These are phyloP conservation scores for Jackrogersella minutella DNA, from an alignment of 495 filamentous ascomycete genomes.

Conservation along the genomic window DNA sequence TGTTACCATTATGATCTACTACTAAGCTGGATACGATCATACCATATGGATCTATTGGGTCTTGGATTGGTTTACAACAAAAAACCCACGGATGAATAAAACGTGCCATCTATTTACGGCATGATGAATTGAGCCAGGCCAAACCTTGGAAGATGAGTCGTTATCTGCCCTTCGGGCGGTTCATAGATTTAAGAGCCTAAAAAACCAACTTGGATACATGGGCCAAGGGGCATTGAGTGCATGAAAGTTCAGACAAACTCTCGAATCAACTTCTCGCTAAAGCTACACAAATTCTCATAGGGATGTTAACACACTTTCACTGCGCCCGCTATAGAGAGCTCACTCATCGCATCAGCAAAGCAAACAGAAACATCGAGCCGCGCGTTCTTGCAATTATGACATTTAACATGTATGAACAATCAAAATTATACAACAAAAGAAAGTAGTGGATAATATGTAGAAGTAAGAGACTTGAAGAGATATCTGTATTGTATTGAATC, in stretches of 20 bases:
- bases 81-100: not conserved
- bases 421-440: too few species aligned
- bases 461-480: not conserved
- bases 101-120: slow-evolving; percentile 9
- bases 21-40: slow-evolving; percentile 18
- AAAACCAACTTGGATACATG: not conserved
- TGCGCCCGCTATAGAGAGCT: not conserved
- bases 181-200: not conserved
- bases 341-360: slow-evolving; percentile 4
- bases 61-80: slow-evolving; percentile 1
- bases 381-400: slow-evolving; percentile 18
- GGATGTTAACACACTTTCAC: too few species aligned
- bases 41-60: not conserved
- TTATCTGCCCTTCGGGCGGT: not conserved
- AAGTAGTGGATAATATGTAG: not conserved
- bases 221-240: not conserved
- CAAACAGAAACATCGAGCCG: slow-evolving; percentile 18
- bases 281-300: too few species aligned
- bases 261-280: slow-evolving; percentile 7
- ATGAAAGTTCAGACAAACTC: not conserved
- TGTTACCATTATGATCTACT: slow-evolving; percentile 37
- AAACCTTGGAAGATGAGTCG: not conserved
- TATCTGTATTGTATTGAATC: slow-evolving; percentile 17
- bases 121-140: slow-evolving; percentile 26
- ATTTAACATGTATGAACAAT: slow-evolving; percentile 4